Conservation (phyloP, 352 stramenopile genomes). For the Globisporangium splendens region DNA sequence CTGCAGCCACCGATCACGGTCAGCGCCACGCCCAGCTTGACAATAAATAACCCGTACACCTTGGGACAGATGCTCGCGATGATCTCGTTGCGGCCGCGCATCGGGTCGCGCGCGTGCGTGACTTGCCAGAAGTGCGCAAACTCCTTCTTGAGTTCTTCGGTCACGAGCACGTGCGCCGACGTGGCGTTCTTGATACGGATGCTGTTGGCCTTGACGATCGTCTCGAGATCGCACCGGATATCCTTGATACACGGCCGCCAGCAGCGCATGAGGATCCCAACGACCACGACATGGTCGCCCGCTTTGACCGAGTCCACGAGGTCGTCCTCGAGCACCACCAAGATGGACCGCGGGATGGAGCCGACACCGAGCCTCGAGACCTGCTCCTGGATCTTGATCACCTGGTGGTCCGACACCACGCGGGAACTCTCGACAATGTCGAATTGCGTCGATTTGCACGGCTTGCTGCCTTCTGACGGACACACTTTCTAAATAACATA, state of each 20-base stretch:
- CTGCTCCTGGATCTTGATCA: conserved; percentile 97
- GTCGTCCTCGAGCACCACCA: conserved; percentile 93
- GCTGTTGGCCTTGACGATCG: conserved; percentile 77
- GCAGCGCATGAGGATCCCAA: conserved; percentile 90
- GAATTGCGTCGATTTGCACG: conserved; percentile 82
- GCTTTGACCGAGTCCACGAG: conserved; percentile 85
- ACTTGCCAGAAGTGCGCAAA: conserved; percentile 90
- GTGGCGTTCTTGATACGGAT: conserved; percentile 66
- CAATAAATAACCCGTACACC: conserved; percentile 91
- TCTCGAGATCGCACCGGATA: conserved; percentile 90
- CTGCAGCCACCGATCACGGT: conserved; percentile 91
- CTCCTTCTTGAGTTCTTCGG: conserved; percentile 81
- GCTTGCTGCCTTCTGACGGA: conserved; percentile 43
- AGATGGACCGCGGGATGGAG: conserved; percentile 91
- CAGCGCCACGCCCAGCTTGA: conserved; percentile 92
- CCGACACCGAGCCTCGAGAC: conserved; percentile 89
- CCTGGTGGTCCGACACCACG: conserved; percentile 78
- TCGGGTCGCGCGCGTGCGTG: conserved; percentile 34
- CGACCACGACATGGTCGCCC: conserved; percentile 95
- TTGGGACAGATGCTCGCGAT: conserved; percentile 92
- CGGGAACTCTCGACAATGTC: conserved; percentile 43
- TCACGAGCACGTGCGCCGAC: conserved; percentile 58
- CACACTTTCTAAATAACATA: conserved; percentile 48
- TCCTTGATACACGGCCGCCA: conserved; percentile 84
- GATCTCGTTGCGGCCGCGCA: conserved; percentile 88